Percentiles rank a stretch among this genome's conserved stretches.
These are phyloP conservation scores for Reutealis trisperma DNA, from an alignment of 345 rosid species.

Conservation along the genomic window DNA sequence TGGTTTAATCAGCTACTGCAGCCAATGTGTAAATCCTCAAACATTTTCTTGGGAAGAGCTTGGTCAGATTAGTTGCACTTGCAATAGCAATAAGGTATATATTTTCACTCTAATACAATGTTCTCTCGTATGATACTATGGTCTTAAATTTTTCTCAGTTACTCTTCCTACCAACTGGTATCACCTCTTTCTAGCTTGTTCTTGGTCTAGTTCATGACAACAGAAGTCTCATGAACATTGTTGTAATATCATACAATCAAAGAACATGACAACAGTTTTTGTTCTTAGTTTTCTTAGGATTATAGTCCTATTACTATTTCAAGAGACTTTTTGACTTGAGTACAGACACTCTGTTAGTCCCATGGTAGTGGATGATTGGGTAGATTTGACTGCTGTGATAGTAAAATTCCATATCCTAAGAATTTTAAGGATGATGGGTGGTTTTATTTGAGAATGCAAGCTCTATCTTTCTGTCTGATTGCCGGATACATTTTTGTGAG, in stretches of 20 bases:
- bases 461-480: too few relatives aligned
- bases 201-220: not conserved
- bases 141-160: too few relatives aligned
- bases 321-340: constrained; percentile 66
- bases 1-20: constrained; percentile 79
- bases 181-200: not conserved
- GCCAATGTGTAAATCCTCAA: constrained; percentile 60
- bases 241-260: not conserved
- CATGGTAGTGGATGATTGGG: constrained; percentile 86
- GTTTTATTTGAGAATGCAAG: too few relatives aligned
- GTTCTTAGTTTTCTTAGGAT: constrained; percentile 28
- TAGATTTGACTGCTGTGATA: too few relatives aligned
- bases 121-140: not conserved
- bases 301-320: constrained; percentile 54
- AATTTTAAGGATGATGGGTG: too few relatives aligned
- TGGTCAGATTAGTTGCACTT: constrained; percentile 61
- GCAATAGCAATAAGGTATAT: constrained; percentile 45
- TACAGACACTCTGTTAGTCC: constrained; percentile 63
- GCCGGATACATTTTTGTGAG: too few relatives aligned
- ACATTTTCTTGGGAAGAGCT: constrained; percentile 69
- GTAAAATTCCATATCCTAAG: too few relatives aligned
- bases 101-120: not conserved
- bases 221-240: not conserved
- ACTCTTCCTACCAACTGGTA: not conserved
- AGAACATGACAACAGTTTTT: constrained; percentile 1